A percentile compares a stretch with the other conserved stretches of the same genome.
These are phyloP conservation scores for Ceratopteris richardii DNA, from an alignment of 75 land plant genomes.

Conservation along the genomic window DNA sequence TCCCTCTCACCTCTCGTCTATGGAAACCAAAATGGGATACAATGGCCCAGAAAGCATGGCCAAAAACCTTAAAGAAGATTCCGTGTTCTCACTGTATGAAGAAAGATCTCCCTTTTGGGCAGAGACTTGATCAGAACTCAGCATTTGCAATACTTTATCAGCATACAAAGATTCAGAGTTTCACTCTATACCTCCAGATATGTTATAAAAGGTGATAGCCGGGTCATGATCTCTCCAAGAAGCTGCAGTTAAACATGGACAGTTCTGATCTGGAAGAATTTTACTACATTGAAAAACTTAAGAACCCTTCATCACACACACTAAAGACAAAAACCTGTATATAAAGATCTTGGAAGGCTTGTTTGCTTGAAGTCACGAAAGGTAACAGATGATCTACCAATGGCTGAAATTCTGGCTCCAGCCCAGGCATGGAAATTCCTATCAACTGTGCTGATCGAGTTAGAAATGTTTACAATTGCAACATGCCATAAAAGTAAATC, in stretches of 20 bases:
- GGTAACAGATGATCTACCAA: slow-evolving; percentile 77
- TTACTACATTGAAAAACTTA: no score
- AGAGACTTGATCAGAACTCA: no score
- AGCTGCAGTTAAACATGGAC: slow-evolving; percentile 29
- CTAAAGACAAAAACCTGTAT: slow-evolving; percentile 61
- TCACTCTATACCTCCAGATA: slow-evolving; percentile 64
- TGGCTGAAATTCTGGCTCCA: slow-evolving; percentile 88
- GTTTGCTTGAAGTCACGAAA: slow-evolving; percentile 58
- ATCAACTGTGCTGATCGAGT: slow-evolving; percentile 66
- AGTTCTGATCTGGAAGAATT: no score
- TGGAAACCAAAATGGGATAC: slow-evolving; percentile 66
- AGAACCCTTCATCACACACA: no score
- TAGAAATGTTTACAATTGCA: no score
- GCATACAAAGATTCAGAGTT: no score
- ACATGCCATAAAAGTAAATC: not conserved
- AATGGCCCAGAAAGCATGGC: slow-evolving; percentile 97
- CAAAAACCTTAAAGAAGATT: slow-evolving; percentile 53
- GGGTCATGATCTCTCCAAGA: slow-evolving; percentile 68
- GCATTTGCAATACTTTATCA: no score
- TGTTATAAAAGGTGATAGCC: slow-evolving; percentile 58
- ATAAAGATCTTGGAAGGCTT: slow-evolving; percentile 67
- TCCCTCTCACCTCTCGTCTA: slow-evolving; percentile 43
- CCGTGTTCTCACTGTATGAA: slow-evolving; percentile 50
- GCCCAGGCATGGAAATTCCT: slow-evolving; percentile 72
- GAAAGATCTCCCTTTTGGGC: slow-evolving; percentile 56